Evolutionary conservation across 495 filamentous ascomycete species (phyloP), one percentile per base, ranked within the genome.

Genomic region (Neohortaea acidophila): DNA sequence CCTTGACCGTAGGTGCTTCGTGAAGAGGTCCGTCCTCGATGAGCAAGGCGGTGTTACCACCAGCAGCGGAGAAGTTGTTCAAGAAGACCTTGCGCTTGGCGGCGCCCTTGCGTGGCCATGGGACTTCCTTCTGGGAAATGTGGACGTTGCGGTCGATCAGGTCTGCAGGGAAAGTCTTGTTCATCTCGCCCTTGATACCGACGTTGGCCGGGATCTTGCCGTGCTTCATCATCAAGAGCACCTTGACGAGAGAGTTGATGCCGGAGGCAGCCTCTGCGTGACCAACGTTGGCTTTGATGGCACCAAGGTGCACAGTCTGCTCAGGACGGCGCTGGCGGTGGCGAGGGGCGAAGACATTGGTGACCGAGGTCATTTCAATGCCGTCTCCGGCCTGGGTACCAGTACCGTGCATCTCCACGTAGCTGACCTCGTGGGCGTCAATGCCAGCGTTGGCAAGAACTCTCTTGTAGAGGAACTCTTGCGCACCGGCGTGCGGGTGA

Each of bases 221-320:
- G 52, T 87, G 79, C 56, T 78, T 67, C 57, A 94, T 61, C 85
- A 94, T 94, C 58, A 93, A 56, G 33, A 94, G 56, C 1, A 87
- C 73, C 59, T 94, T 94, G 55, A 83, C 67, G 15, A 94, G 64
- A 1, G 80, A 74, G 1, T 79, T 79, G 22, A 89, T 70, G 38
- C 86, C 86, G 30, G 86, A 91, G 0, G 78, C 84, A 27, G 84
- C 80, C 53, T 94, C 86, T 23, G 77, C 84, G 57, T 94, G 87
- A 1, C 86, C 86, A 20, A 94, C 68, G 41, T 93, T 94, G 0
- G 87, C 70, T 51, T 94, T 94, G 24, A 83, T 73, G 0, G 86
- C 75, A 13, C 87, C 87, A 1, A 94, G 65, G 46, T 81, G 73
- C 4, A 94, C 69, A 0, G 82, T 74, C 52, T 81, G 72, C 27